These are phyloP conservation scores for Trametes polyzona DNA, from an alignment of 1,284 basidiomycete genomes.

Conservation along the genomic window DNA sequence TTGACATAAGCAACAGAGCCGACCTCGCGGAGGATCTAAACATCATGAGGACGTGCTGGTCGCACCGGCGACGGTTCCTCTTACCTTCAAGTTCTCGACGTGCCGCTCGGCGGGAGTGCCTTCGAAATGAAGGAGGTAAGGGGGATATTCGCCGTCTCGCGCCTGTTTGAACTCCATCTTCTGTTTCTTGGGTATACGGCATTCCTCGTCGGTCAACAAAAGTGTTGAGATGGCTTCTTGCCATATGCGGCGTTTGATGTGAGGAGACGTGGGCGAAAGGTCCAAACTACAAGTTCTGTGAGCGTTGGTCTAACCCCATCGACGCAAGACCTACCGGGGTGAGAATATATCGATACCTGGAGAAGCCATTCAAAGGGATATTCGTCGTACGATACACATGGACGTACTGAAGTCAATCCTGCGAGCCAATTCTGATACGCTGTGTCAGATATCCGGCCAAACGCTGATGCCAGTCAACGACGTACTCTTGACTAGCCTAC, in stretches of 20 bases:
- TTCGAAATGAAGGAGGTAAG: slow-evolving; percentile 72
- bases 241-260: slow-evolving; percentile 80
- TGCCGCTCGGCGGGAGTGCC: slow-evolving; percentile 76
- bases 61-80: too few relatives aligned
- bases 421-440: slow-evolving; percentile 52
- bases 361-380: not conserved
- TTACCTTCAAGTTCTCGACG: slow-evolving; percentile 80
- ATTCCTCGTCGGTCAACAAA: slow-evolving; percentile 62
- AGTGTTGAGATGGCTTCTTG: slow-evolving; percentile 78
- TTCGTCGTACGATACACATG: not conserved
- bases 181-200: slow-evolving; percentile 64
- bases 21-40: slow-evolving; percentile 71
- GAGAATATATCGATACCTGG: slow-evolving; percentile 80
- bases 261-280: slow-evolving; percentile 60
- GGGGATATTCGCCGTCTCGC: slow-evolving; percentile 64
- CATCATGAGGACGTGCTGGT: not conserved
- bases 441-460: not conserved
- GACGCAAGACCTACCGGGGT: slow-evolving; percentile 50
- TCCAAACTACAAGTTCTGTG: slow-evolving; percentile 52
- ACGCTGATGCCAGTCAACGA: not conserved
- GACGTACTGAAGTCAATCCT: slow-evolving; percentile 77
- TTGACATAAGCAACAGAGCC: slow-evolving; percentile 56
- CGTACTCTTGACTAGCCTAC: slow-evolving; percentile 62
- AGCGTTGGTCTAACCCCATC: not conserved
- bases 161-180: slow-evolving; percentile 65